Evolutionary conservation across 176 grass and related monocot species (phyloP), one percentile per base, ranked within the genome.

Genomic region (Aegilops umbellulata): DNA sequence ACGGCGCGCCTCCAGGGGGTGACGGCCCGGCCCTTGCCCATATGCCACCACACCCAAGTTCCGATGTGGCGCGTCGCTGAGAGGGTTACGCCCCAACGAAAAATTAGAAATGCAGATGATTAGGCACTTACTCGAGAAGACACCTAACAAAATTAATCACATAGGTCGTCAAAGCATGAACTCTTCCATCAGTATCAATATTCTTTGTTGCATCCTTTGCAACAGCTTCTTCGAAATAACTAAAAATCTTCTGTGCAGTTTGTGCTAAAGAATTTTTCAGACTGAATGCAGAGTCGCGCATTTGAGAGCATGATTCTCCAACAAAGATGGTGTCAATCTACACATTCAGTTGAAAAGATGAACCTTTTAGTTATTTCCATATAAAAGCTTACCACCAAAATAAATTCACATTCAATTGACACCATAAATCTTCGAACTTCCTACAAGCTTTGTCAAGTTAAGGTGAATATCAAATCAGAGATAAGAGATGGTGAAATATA

Each of bases 101-200:
- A 34, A 34, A 30, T 30, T 30, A 30, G 30, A 30, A 30, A 30
- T 30, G 30, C n/a, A 73, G 6, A 9, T 34, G 14, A 61, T 32
- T 17, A 78, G 84, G 30, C 30, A 57, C 20, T 90, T 90, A 98
- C 96, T 98, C 91, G 5, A 98, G 95, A 22, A 98, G 83, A 71
- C 95, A 92, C 64, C 95, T 98, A 79, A 98, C 93, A 55, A 92
- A 94, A 58, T 95, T 98, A 84, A 98, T 95, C 26, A 98, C 93
- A 14, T 98, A 98, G 90, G 86, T 94, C 0, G 91, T 98, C 79
- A 98, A 85, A 85, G 96, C 93, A 58, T 98, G 96, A 12, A 98
- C 96, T 64, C 93, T 98, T 83, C 96, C 96, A 94, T 98, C 96
- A 57, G 82, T 71, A 78, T 94, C 88, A 62, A 89, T 95, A 77